phyloP scores from a whole-genome alignment of 2,329 filamentous ascomycete species.

The Penicillium sclerotiorum region DNA sequence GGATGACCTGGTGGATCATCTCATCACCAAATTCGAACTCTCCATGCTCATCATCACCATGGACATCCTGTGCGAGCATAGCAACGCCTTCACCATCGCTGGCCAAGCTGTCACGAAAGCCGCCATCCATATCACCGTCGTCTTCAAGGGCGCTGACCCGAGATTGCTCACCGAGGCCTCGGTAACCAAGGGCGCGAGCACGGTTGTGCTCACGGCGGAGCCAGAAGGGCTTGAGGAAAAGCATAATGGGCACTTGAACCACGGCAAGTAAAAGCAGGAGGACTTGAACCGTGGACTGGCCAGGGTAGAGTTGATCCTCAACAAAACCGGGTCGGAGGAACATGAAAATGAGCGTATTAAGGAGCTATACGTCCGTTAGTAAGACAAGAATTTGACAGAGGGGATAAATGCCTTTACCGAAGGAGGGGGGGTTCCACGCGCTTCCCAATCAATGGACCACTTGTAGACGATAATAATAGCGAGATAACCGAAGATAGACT shows the following conservation, averaged over 20 bases:
- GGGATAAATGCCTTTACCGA: conserved; percentile 22
- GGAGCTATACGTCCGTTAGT: too few relatives aligned
- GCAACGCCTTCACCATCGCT: conserved; percentile 81
- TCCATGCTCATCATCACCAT: conserved; percentile 76
- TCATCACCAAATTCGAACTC: conserved; percentile 97
- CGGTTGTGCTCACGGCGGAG: conserved; percentile 92
- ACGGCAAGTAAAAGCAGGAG: conserved; percentile 80
- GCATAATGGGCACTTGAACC: conserved; percentile 81
- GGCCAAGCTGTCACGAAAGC: conserved; percentile 66
- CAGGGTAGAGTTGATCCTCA: conserved; percentile 70
- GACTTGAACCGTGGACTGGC: conserved; percentile 76
- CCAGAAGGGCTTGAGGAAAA: conserved; percentile 95
- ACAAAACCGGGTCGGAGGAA: conserved; percentile 83
- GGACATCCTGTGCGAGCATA: conserved; percentile 85
- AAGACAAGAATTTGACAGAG: neutral
- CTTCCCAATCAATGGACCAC: conserved; percentile 88
- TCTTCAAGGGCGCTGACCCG: conserved; percentile 88
- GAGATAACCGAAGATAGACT: conserved; percentile 96
- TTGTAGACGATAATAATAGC: conserved; percentile 95
- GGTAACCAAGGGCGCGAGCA: conserved; percentile 84
- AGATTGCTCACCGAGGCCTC: conserved; percentile 85
- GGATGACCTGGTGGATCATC: conserved; percentile 99
- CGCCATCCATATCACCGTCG: conserved; percentile 72
- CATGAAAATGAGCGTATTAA: conserved; percentile 99
- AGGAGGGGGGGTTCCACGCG: conserved; percentile 72